phyloP scores from a whole-genome alignment of 768 basidiomycete species.

The Rhizopogon salebrosus region DNA sequence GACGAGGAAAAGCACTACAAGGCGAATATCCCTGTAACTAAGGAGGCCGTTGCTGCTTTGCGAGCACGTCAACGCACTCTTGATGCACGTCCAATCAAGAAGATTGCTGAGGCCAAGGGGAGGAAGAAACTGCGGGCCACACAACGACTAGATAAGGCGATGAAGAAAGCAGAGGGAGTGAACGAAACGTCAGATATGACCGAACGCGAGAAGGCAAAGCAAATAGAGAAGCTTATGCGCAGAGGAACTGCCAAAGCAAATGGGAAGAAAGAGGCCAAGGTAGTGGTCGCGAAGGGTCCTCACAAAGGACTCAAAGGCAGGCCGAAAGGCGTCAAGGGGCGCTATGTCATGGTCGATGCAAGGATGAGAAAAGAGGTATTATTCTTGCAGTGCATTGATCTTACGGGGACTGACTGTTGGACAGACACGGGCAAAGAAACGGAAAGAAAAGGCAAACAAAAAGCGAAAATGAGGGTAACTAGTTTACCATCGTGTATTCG shows the following conservation, averaged over 20 bases:
- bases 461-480: slow-evolving; percentile 37
- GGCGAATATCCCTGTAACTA: slow-evolving; percentile 92
- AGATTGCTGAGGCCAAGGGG: slow-evolving; percentile 97
- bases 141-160: slow-evolving; percentile 81
- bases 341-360: slow-evolving; percentile 91
- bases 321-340: slow-evolving; percentile 93
- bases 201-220: slow-evolving; percentile 92
- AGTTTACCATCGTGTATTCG: background rate
- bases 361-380: slow-evolving; percentile 88
- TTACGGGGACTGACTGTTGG: slow-evolving; percentile 4
- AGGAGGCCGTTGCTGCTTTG: slow-evolving; percentile 84
- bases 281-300: slow-evolving; percentile 88
- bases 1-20: slow-evolving; percentile 94
- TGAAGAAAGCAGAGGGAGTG: slow-evolving; percentile 95
- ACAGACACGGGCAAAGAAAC: slow-evolving; percentile 80
- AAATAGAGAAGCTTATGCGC: slow-evolving; percentile 88
- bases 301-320: slow-evolving; percentile 89
- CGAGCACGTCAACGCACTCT: slow-evolving; percentile 89
- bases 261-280: slow-evolving; percentile 68
- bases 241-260: slow-evolving; percentile 70
- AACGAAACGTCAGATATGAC: slow-evolving; percentile 83
- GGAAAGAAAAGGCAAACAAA: slow-evolving; percentile 69
- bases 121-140: slow-evolving; percentile 90
- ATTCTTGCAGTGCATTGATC: background rate
- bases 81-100: slow-evolving; percentile 97